Evolutionary conservation across 495 filamentous ascomycete genomes (phyloP).

Genomic region (Neurospora tetrasperma): DNA sequence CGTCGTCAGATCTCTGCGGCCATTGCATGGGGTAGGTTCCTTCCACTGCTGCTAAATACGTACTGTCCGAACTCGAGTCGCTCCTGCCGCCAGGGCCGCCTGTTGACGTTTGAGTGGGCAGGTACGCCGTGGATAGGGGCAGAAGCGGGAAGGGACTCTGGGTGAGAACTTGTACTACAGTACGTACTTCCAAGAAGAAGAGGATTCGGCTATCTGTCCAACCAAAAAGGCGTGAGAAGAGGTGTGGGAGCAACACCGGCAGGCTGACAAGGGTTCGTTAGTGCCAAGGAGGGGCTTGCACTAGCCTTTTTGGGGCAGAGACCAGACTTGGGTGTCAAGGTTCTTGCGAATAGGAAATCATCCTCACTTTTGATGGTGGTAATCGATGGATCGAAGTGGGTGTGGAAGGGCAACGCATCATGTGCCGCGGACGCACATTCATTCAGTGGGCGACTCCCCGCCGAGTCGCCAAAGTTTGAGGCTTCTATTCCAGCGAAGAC

Average conservation of each 20-base stretch:
- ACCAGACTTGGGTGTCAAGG: conserved; percentile 1
- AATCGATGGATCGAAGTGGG: neutral
- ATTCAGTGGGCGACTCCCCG: neutral
- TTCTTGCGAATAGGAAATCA: conserved; percentile 6
- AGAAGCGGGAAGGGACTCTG: neutral
- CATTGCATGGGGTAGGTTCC: neutral
- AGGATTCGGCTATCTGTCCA: neutral
- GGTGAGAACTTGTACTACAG: neutral
- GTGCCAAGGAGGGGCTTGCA: conserved; percentile 5
- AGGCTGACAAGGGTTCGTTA: conserved; percentile 15
- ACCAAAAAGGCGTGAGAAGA: neutral
- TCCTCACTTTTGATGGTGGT: neutral
- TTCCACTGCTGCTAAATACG: neutral
- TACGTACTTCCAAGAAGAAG: neutral
- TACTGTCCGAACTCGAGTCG: neutral
- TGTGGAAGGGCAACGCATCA: neutral
- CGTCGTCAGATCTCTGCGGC: neutral
- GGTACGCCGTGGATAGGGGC: neutral
- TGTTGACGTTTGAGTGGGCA: neutral
- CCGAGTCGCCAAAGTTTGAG: neutral
- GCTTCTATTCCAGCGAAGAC: conserved; percentile 11
- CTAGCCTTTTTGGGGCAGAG: conserved; percentile 7
- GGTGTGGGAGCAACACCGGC: conserved; percentile 16
- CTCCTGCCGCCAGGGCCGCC: neutral
- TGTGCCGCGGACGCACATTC: neutral